Conservation (phyloP, 345 rosid species). For the Ceriops decandra region DNA sequence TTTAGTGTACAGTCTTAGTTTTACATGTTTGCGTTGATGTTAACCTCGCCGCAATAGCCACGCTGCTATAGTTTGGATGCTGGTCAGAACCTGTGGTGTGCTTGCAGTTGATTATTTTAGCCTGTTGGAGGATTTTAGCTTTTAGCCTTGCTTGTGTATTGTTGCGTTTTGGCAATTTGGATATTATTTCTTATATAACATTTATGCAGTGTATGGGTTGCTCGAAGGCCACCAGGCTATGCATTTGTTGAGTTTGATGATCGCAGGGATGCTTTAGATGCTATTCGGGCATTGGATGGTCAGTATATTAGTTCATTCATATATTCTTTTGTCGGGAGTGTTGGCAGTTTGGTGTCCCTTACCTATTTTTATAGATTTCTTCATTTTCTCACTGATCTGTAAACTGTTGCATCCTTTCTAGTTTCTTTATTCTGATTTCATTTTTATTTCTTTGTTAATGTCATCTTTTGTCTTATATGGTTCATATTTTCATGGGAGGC, state of each 20-base stretch:
- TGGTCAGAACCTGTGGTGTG: no score
- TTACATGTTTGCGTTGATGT: no score
- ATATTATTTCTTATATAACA: neutral
- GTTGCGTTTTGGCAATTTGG: neutral
- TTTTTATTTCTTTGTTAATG: neutral
- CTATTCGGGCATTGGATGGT: slow-evolving; percentile 71
- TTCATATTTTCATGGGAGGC: neutral
- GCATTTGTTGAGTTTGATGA: slow-evolving; percentile 85
- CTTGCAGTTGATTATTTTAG: neutral
- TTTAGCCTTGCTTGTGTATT: neutral
- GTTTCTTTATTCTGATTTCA: neutral
- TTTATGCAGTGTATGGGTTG: slow-evolving; percentile 83
- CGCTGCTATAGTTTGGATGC: no score
- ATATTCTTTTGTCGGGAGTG: neutral
- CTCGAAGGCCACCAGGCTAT: slow-evolving; percentile 89
- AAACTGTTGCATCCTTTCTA: neutral
- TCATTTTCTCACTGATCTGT: neutral
- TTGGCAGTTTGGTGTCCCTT: neutral
- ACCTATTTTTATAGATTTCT: no score
- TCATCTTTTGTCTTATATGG: neutral
- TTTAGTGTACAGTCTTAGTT: no score
- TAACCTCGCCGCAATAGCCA: no score
- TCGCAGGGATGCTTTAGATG: slow-evolving; percentile 75
- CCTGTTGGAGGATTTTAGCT: neutral
- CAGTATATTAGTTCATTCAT: slow-evolving; percentile 7